Evolutionary conservation across 1,139 yeast species (phyloP), one percentile per base, ranked within the genome.

Genomic region (Casaregolazyma lundiana): DNA sequence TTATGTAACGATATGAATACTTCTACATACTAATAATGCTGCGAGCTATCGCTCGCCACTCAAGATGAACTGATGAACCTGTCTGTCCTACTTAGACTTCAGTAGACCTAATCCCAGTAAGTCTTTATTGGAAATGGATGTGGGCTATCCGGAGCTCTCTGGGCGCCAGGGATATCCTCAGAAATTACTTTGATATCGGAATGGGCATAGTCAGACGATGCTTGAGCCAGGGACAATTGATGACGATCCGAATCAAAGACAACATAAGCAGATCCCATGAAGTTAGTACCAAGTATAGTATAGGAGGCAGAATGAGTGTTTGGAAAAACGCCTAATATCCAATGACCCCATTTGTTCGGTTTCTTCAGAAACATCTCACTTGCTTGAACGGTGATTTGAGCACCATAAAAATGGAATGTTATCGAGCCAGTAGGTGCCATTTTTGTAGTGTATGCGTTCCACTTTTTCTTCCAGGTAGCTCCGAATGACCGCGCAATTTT

Each of bases 201-300:
- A 11, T 43, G n/a, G n/a, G 38, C 42, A 40, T 26, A 18, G 17
- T 40, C 34, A 17, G 30, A 40, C 9, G 17, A 15, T 1, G 81
- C 83, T 55, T 77, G 86, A 1, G 94, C 96, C 45, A 89, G 50
- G 0, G 83, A 80, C 22, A 88, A 70, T 58, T 80, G 78, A 45
- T 69, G 65, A 52, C 76, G 77, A 26, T 84, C 90, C 53, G 86
- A 68, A 64, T 89, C 94, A 57, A 78, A 87, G 24, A 88, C 95
- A 41, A 81, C 77, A 62, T 89, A 89, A 4, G 86, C 89, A 44
- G 78, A 73, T 46, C 88, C 74, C 57, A 89, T 67, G 65, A 88
- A 81, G 19, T 84, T 77, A 63, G 87, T 96, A 29, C 97, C 96
- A n/a, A 88, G 64, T 48, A 66, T 60, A 17, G 9, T 16, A 46